Conservation (phyloP, 257 asterid species). For the Penstemon barbatus region DNA sequence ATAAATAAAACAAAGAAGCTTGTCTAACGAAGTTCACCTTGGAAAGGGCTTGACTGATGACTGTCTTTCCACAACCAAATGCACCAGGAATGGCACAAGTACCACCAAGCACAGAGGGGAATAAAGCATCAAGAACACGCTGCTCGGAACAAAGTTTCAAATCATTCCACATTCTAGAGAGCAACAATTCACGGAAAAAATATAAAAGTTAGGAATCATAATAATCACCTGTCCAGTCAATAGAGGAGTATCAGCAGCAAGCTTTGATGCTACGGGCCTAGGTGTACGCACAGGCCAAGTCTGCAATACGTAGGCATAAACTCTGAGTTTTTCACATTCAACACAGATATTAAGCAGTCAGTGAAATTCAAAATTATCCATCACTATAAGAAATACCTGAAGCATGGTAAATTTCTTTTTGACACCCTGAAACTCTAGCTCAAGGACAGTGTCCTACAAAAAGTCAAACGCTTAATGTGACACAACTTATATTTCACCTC, state of each 20-base stretch:
- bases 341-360: conserved; percentile 14
- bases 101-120: conserved; percentile 99
- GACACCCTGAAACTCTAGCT: conserved; percentile 99
- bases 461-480: conserved; percentile 27
- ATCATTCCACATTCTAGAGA: conserved; percentile 15
- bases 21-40: conserved; percentile 55
- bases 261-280: conserved; percentile 93
- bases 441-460: conserved; percentile 94
- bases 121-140: conserved; percentile 99
- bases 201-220: conserved; percentile 11
- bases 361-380: conserved; percentile 23
- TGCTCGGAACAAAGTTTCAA: conserved; percentile 44
- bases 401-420: conserved; percentile 93
- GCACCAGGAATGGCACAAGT: conserved; percentile 99
- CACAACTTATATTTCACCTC: neutral
- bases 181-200: conserved; percentile 9
- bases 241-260: conserved; percentile 98
- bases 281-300: conserved; percentile 98
- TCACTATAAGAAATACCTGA: conserved; percentile 53
- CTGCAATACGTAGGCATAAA: conserved; percentile 45
- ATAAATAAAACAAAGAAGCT: conserved; percentile 19
- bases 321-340: conserved; percentile 28
- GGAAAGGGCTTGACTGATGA: conserved; percentile 98
- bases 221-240: conserved; percentile 93
- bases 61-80: conserved; percentile 99